Evolutionary conservation across 345 rosid genomes (phyloP).

Genomic region (Adansonia digitata): DNA sequence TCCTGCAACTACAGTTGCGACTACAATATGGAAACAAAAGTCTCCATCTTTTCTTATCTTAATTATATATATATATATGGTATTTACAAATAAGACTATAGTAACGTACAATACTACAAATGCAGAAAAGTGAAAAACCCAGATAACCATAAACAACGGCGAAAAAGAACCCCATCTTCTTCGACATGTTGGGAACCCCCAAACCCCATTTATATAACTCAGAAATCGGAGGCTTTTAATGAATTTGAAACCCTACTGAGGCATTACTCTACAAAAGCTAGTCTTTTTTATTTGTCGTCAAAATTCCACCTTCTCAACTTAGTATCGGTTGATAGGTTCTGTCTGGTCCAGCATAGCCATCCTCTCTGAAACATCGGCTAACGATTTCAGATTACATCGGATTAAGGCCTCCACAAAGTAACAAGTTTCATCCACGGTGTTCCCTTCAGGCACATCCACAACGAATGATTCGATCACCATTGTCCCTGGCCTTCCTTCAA

Average conservation of each 20-base stretch:
- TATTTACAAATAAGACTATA: slow-evolving; percentile 27
- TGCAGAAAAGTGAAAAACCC: background rate
- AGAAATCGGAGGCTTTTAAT: background rate
- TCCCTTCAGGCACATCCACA: slow-evolving; percentile 93
- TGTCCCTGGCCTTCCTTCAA: slow-evolving; percentile 87
- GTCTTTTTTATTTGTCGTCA: background rate
- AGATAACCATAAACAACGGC: slow-evolving; percentile 6
- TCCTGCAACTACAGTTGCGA: background rate
- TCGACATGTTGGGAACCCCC: slow-evolving; percentile 13
- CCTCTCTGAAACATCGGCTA: slow-evolving; percentile 86
- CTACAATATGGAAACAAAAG: slow-evolving; percentile 12
- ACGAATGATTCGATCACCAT: slow-evolving; percentile 88
- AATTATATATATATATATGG: slow-evolving; percentile 3
- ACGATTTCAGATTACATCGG: slow-evolving; percentile 79
- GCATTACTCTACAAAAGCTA: slow-evolving; percentile 11
- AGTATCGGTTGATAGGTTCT: slow-evolving; percentile 27
- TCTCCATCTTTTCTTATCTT: background rate
- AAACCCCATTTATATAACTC: slow-evolving; percentile 1
- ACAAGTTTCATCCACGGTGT: slow-evolving; percentile 88
- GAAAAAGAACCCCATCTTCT: background rate
- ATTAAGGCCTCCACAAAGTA: slow-evolving; percentile 86
- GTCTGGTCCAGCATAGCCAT: slow-evolving; percentile 57
- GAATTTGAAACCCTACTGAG: slow-evolving; percentile 6
- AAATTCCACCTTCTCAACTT: background rate
- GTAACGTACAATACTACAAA: slow-evolving; percentile 12